Evolutionary conservation across 306 rosid species (phyloP).

Genomic region (Citrullus colocynthis): DNA sequence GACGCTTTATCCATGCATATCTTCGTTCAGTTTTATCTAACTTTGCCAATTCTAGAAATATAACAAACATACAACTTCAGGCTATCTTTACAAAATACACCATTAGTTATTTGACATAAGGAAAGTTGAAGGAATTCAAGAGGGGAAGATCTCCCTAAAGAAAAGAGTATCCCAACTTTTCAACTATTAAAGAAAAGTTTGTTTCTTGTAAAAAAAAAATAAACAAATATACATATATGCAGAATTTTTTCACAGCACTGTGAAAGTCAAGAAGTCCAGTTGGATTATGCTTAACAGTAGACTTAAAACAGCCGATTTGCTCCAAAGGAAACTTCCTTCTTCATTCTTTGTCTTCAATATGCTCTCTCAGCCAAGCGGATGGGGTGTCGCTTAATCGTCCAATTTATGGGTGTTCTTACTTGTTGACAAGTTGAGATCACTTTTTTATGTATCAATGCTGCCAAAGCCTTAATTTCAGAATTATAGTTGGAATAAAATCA

Average conservation of each 20-base stretch:
- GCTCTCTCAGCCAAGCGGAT: not conserved
- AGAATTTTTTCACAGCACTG: not conserved
- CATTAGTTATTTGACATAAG: not conserved
- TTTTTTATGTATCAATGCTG: not conserved
- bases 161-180: not conserved
- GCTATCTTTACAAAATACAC: not conserved
- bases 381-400: not conserved
- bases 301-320: not conserved
- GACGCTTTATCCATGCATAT: constrained; percentile 99
- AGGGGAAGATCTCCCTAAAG: not conserved
- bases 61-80: not conserved
- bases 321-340: not conserved
- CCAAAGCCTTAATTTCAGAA: not conserved
- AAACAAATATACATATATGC: not conserved
- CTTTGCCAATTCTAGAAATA: constrained; percentile 68
- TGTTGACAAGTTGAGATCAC: not conserved
- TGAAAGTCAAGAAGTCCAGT: not conserved
- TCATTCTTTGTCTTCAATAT: not conserved
- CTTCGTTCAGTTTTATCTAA: constrained; percentile 94
- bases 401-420: not conserved
- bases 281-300: not conserved
- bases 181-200: not conserved
- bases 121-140: not conserved
- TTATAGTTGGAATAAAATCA: not conserved
- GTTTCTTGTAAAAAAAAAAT: not conserved